A percentile compares a stretch with the other conserved stretches of the same genome.
These are phyloP conservation scores for Solanum tacnaense DNA, from an alignment of 257 asterid genomes.

Conservation along the genomic window DNA sequence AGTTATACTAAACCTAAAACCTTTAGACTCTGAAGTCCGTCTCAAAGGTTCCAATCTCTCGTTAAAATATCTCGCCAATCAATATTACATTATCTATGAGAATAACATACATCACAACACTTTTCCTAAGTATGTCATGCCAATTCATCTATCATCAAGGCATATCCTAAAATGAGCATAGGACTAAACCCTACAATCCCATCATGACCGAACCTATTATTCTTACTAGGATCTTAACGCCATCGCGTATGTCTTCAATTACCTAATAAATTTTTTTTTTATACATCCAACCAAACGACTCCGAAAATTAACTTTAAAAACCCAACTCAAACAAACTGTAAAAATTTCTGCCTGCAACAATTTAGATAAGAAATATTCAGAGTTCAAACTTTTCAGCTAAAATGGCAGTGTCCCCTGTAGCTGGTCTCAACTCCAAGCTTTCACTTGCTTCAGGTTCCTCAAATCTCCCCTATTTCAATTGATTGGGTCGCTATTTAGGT, in stretches of 20 bases:
- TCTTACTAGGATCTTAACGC: neutral
- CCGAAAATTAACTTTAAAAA: neutral
- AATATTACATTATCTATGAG: too few relatives aligned
- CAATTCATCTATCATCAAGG: neutral
- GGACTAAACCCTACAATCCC: neutral
- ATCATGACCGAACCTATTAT: neutral
- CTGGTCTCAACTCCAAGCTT: neutral
- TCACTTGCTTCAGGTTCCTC: neutral
- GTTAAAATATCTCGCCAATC: neutral
- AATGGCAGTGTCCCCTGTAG: neutral
- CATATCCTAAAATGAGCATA: rapidly evolving
- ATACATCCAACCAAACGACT: rapidly evolving
- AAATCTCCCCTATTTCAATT: neutral
- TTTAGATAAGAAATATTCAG: neutral
- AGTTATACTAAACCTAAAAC: neutral
- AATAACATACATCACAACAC: neutral
- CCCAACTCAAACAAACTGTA: neutral
- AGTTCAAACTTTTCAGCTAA: neutral
- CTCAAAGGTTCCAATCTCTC: neutral
- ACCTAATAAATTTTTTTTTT: neutral
- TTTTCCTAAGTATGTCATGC: too few relatives aligned
- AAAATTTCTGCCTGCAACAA: neutral
- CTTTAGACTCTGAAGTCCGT: neutral
- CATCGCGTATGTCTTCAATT: neutral
- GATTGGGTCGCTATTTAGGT: neutral